A percentile compares a stretch with the other conserved stretches of the same genome.
phyloP scores from a whole-genome alignment of 169 alveolate species.

The Sarcocystis neurona region DNA sequence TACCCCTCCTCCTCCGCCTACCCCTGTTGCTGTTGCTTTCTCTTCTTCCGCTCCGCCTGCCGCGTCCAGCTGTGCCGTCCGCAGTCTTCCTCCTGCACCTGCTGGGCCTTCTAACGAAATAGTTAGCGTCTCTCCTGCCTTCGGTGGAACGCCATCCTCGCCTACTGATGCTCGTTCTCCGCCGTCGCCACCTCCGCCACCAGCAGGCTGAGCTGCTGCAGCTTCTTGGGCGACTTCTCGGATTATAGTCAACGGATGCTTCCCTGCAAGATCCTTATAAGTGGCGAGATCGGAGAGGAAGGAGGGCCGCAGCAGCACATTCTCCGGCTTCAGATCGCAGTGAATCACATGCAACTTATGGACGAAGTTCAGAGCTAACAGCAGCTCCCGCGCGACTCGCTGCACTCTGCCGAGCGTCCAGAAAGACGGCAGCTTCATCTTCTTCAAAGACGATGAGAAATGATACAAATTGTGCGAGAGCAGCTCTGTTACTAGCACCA shows the following conservation, averaged over 20 bases:
- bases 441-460: constrained; percentile 39
- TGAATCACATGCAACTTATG: constrained; percentile 85
- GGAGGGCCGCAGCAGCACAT: constrained; percentile 76
- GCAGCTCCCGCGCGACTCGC: constrained; percentile 74
- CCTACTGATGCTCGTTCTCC: no score
- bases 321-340: constrained; percentile 95
- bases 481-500: constrained; percentile 93
- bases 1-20: no score
- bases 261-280: background rate
- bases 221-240: background rate
- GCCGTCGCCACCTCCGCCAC: no score
- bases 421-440: constrained; percentile 49
- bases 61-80: no score
- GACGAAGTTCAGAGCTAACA: constrained; percentile 78
- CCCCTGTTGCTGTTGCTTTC: no score
- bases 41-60: no score
- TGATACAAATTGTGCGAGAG: constrained; percentile 78
- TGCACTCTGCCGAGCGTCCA: constrained; percentile 51
- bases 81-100: no score
- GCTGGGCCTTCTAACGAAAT: no score
- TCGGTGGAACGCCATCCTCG: no score
- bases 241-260: background rate
- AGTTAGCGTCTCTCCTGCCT: no score
- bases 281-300: background rate
- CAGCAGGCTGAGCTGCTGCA: background rate